Percentiles rank a stretch among this genome's conserved stretches.
phyloP scores from a whole-genome alignment of 306 rosid species.

The Glycine tomentella region DNA sequence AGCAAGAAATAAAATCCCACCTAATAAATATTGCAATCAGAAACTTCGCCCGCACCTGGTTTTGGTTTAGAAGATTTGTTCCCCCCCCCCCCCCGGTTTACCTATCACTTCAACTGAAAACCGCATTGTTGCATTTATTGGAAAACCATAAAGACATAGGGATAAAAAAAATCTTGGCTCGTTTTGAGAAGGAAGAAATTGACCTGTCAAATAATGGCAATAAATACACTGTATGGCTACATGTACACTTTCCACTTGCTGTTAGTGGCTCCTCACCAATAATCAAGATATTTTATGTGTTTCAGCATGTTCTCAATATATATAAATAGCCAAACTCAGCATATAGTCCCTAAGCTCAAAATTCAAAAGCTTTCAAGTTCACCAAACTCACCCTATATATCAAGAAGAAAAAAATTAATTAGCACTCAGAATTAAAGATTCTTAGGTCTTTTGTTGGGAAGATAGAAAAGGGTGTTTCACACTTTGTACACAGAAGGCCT shows the following conservation, averaged over 20 bases:
- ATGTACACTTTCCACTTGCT: background rate
- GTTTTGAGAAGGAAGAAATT: background rate
- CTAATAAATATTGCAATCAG: too few relatives aligned
- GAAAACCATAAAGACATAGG: background rate
- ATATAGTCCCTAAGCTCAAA: background rate
- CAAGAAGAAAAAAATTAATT: background rate
- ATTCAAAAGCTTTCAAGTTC: background rate
- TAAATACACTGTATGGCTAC: too few relatives aligned
- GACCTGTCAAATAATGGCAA: too few relatives aligned
- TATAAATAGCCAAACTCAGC: slow-evolving; percentile 26
- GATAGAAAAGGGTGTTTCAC: slow-evolving; percentile 55
- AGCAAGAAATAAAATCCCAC: slow-evolving; percentile 3
- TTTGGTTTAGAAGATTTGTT: too few relatives aligned
- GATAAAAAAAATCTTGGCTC: background rate
- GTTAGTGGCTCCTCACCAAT: background rate
- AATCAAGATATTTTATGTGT: background rate
- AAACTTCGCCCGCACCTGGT: too few relatives aligned
- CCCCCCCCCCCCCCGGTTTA: too few relatives aligned
- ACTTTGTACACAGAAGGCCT: slow-evolving; percentile 39
- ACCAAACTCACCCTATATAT: background rate
- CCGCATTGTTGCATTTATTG: background rate
- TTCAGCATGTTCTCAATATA: background rate
- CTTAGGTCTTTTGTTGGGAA: slow-evolving; percentile 44
- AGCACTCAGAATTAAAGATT: slow-evolving; percentile 1
- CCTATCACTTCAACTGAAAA: background rate